Conservation (phyloP, 805 yeast species). For the Cyberlindnera veronae region DNA sequence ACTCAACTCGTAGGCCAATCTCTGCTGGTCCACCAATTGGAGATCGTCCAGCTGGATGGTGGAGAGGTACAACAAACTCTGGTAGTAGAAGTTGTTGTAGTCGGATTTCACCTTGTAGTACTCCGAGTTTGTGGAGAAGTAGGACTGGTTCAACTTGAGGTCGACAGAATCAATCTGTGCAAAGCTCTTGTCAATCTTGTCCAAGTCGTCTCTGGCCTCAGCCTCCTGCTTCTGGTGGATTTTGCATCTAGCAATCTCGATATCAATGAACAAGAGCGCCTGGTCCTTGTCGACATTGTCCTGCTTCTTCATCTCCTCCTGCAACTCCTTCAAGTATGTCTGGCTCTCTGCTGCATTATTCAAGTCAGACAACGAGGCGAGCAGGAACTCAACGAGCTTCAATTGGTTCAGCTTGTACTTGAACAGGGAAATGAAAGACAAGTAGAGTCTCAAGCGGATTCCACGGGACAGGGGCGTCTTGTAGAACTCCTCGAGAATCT, state of each 20-base stretch:
- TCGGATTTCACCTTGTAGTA: slow-evolving; percentile 72
- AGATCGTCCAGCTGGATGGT: slow-evolving; percentile 52
- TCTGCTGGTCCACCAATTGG: slow-evolving; percentile 38
- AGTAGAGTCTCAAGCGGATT: slow-evolving; percentile 63
- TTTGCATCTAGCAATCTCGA: slow-evolving; percentile 74
- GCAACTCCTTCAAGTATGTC: slow-evolving; percentile 42
- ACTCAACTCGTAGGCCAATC: slow-evolving; percentile 70
- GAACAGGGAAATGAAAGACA: slow-evolving; percentile 64
- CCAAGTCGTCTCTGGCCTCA: slow-evolving; percentile 66
- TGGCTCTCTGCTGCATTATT: slow-evolving; percentile 45
- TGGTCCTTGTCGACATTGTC: slow-evolving; percentile 40
- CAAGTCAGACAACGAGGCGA: slow-evolving; percentile 46
- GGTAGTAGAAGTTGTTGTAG: slow-evolving; percentile 77
- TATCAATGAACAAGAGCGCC: slow-evolving; percentile 54
- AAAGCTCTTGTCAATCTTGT: slow-evolving; percentile 52
- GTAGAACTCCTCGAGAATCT: slow-evolving; percentile 59
- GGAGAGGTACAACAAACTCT: slow-evolving; percentile 77
- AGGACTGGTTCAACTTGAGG: slow-evolving; percentile 73
- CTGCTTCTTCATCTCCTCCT: slow-evolving; percentile 41
- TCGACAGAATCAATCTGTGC: slow-evolving; percentile 56
- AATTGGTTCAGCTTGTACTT: slow-evolving; percentile 73
- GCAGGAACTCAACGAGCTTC: slow-evolving; percentile 71
- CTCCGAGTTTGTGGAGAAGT: slow-evolving; percentile 75
- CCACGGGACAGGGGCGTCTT: slow-evolving; percentile 46
- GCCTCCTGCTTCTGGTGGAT: slow-evolving; percentile 51